phyloP scores from a whole-genome alignment of 164 flowering plant genomes.

The Nelumbo lutea region DNA sequence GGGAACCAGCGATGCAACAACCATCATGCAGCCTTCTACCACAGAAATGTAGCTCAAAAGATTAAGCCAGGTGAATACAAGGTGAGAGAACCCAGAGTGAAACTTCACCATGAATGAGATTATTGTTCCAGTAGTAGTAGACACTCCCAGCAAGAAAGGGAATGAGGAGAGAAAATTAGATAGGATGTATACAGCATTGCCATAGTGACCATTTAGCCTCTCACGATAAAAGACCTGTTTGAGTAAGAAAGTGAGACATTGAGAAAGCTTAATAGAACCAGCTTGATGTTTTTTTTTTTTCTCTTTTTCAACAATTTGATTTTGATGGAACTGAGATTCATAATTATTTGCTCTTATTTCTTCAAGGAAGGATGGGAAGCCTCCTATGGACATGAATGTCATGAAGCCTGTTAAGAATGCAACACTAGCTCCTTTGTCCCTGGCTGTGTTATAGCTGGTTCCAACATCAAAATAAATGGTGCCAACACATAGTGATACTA shows the following conservation, averaged over 20 bases:
- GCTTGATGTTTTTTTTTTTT: too few species aligned
- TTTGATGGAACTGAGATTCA: not conserved
- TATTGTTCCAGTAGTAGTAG: slow-evolving; percentile 36
- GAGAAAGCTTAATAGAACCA: too few species aligned
- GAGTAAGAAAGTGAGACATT: not conserved
- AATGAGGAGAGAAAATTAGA: slow-evolving; percentile 26
- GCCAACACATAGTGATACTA: slow-evolving; percentile 65
- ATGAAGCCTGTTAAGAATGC: slow-evolving; percentile 44
- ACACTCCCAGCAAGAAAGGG: slow-evolving; percentile 47
- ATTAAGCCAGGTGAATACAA: too few species aligned
- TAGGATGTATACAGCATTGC: too few species aligned
- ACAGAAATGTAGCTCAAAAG: too few species aligned
- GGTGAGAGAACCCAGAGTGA: too few species aligned
- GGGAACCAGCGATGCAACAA: too few species aligned
- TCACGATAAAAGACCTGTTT: slow-evolving; percentile 33
- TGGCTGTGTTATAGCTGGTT: slow-evolving; percentile 48
- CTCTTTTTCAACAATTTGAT: too few species aligned
- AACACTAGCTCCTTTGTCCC: slow-evolving; percentile 63
- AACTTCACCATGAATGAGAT: slow-evolving; percentile 48
- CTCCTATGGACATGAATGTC: too few species aligned
- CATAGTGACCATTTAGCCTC: slow-evolving; percentile 13
- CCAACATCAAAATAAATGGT: slow-evolving; percentile 62
- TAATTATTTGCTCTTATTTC: slow-evolving; percentile 62
- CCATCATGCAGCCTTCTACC: too few species aligned
- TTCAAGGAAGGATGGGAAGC: slow-evolving; percentile 51